Evolutionary conservation across 2,329 filamentous ascomycete genomes (phyloP).

Genomic region (Cordyceps javanica): DNA sequence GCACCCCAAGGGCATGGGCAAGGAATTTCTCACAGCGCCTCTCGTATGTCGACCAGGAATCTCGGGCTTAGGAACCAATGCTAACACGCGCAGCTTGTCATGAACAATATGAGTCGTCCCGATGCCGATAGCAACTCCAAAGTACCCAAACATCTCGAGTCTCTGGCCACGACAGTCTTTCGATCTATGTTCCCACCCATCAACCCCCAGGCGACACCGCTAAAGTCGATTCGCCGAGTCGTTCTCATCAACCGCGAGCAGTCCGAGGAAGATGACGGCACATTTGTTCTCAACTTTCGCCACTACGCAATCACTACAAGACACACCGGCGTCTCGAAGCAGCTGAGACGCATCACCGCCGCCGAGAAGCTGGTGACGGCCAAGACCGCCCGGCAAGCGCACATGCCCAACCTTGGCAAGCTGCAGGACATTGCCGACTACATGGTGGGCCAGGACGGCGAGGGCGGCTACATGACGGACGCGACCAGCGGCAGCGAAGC

Average conservation of each 20-base stretch:
- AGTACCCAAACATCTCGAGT: constrained; percentile 91
- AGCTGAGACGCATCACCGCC: constrained; percentile 75
- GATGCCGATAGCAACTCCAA: constrained; percentile 54
- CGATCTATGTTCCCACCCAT: constrained; percentile 95
- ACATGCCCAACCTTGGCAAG: constrained; percentile 80
- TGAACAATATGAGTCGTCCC: constrained; percentile 89
- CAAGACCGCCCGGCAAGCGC: constrained; percentile 57
- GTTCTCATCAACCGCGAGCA: constrained; percentile 81
- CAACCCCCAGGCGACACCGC: constrained; percentile 80
- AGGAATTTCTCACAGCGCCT: constrained; percentile 80
- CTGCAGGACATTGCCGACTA: constrained; percentile 93
- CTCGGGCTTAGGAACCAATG: not conserved
- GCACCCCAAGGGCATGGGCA: constrained; percentile 73
- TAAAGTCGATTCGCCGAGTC: constrained; percentile 88
- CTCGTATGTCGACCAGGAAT: constrained; percentile 45
- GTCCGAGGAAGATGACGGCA: constrained; percentile 52
- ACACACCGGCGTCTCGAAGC: constrained; percentile 74
- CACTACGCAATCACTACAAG: constrained; percentile 96
- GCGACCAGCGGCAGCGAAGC: constrained; percentile 80
- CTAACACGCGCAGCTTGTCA: constrained; percentile 62
- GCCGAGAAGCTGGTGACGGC: constrained; percentile 69
- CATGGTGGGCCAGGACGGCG: constrained; percentile 69
- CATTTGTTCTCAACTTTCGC: constrained; percentile 78
- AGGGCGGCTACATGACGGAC: constrained; percentile 79
- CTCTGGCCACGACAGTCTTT: constrained; percentile 87